Conservation (phyloP, 257 asterid species). For the Cruciata laevipes region DNA sequence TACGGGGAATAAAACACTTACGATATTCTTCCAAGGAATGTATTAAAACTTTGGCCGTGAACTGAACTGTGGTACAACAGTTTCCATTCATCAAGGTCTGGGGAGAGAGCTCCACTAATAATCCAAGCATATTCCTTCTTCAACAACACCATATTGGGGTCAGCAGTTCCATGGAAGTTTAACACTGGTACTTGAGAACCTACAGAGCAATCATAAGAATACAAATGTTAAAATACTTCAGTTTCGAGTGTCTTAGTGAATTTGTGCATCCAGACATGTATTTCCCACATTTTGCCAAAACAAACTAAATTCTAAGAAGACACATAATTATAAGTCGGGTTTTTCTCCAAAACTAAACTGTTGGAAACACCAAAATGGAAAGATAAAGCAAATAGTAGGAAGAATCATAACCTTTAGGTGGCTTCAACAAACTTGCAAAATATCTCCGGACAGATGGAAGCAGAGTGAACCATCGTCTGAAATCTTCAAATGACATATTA, state of each 20-base stretch:
- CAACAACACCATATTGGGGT: conserved; percentile 50
- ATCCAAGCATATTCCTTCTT: conserved; percentile 88
- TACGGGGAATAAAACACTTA: conserved; percentile 31
- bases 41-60: conserved; percentile 82
- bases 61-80: conserved; percentile 76
- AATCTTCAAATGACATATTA: conserved; percentile 64
- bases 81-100: conserved; percentile 72
- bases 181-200: conserved; percentile 73
- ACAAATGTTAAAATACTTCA: not conserved
- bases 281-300: not conserved
- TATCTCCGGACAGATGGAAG: conserved; percentile 80
- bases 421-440: conserved; percentile 59
- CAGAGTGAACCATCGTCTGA: conserved; percentile 67
- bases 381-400: not conserved
- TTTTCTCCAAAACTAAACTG: not conserved
- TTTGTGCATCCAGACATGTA: not conserved
- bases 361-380: not conserved
- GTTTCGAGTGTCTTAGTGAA: not conserved
- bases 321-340: not conserved
- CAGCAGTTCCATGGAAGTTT: conserved; percentile 30
- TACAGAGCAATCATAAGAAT: conserved; percentile 18
- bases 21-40: conserved; percentile 74
- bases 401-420: conserved; percentile 53
- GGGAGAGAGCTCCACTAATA: conserved; percentile 75
- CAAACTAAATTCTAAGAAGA: not conserved